phyloP scores from a whole-genome alignment of 2,329 filamentous ascomycete species.

The Apiospora malaysiana region DNA sequence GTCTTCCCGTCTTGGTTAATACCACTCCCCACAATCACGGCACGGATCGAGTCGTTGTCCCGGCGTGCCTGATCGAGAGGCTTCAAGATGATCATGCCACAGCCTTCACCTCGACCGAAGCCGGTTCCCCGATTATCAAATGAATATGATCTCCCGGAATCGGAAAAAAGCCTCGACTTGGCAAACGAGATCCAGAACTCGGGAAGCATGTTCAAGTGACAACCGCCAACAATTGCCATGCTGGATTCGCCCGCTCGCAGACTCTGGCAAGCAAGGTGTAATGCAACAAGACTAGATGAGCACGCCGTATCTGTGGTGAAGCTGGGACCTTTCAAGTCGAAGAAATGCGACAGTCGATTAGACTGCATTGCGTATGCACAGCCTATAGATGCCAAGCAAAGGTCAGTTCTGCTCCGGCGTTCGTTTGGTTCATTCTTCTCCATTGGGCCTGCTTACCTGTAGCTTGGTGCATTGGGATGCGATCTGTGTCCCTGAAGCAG shows the following conservation, averaged over 20 bases:
- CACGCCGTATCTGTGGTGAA: slow-evolving; percentile 60
- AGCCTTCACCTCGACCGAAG: slow-evolving; percentile 67
- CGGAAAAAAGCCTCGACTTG: slow-evolving; percentile 55
- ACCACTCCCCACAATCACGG: slow-evolving; percentile 56
- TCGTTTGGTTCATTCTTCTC: slow-evolving; percentile 15
- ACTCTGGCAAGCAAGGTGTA: slow-evolving; percentile 57
- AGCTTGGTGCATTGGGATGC: slow-evolving; percentile 57
- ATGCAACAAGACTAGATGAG: slow-evolving; percentile 55
- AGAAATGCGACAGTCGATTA: slow-evolving; percentile 61
- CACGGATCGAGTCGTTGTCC: slow-evolving; percentile 60
- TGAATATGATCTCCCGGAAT: slow-evolving; percentile 57
- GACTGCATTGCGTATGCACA: slow-evolving; percentile 58
- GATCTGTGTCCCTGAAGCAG: slow-evolving; percentile 50
- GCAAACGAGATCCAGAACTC: slow-evolving; percentile 54
- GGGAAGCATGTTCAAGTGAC: slow-evolving; percentile 54
- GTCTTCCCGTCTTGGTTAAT: slow-evolving; percentile 63
- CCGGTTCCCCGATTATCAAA: slow-evolving; percentile 60
- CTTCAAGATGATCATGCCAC: slow-evolving; percentile 62
- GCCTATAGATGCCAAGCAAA: slow-evolving; percentile 36
- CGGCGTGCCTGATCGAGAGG: slow-evolving; percentile 58
- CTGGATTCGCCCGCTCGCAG: slow-evolving; percentile 52
- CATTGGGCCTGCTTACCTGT: slow-evolving; percentile 34
- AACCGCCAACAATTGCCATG: slow-evolving; percentile 53
- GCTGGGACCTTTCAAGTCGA: slow-evolving; percentile 59
- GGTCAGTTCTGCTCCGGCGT: neutral